Evolutionary conservation across 768 basidiomycete genomes (phyloP), one percentile per base, ranked within the genome.

Genomic region (Tricholoma saponaceum): DNA sequence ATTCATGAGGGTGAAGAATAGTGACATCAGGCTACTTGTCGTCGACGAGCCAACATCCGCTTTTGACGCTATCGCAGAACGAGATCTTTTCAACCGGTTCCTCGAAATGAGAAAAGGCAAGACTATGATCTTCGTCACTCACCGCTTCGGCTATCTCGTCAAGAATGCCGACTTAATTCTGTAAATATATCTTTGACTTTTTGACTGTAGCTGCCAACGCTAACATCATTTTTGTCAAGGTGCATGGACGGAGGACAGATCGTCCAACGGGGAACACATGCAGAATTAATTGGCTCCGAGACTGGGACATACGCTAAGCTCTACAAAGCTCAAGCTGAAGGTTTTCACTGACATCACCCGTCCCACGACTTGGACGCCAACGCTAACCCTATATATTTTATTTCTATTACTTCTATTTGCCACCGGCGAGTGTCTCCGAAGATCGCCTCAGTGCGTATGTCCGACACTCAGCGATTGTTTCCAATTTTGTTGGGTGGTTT

Each of bases 21-120:
- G 67, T 10, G 58, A 76, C 3, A 72, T 78, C 23, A 76, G 73
- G 26, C 76, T 85, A 10, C 69, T 85, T 16, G 74, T 81, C 3
- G 75, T 81, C 2, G 85, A 87, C 58, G 84, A 86, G 63, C 83
- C 84, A 0, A 83, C 76, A 37, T 82, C 83, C 0, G 77, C 81
- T 2, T 61, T 85, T 39, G 85, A 86, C 53, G 76, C 86, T 8
- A 67, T 79, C 44, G 79, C 75, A 0, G 86, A 87, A 64, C 74
- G 72, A 13, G 69, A 76, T 1, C 69, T 86, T 10, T 75, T 84
- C 53, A 61, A 73, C 14, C 67, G 69, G 9, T 65, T 85, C 32
- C 67, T 71, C 3, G 61, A 64, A 1, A 60, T 65, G 25, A 72
- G 79, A 4, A 63, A 69, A 12, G 82, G 79, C 1, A 83, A 79